Evolutionary conservation across 306 rosid species (phyloP).

Genomic region (Castanospermum australe): DNA sequence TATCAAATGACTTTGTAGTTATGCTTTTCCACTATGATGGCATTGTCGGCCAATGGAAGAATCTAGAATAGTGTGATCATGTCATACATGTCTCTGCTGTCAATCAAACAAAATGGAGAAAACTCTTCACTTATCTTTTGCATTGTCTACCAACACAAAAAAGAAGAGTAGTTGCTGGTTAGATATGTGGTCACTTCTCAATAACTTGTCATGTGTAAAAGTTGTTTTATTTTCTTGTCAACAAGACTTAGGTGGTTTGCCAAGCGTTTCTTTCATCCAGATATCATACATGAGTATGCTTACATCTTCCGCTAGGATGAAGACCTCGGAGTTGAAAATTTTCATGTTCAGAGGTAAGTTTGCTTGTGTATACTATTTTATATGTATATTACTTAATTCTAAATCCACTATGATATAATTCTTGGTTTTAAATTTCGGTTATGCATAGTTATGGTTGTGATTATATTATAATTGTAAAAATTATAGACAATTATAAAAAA

Average conservation of each 20-base stretch:
- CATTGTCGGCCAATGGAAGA: constrained; percentile 54
- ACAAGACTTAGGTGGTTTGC: constrained; percentile 60
- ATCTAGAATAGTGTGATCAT: constrained; percentile 46
- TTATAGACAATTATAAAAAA: too few species aligned
- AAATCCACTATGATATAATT: too few species aligned
- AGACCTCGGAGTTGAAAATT: constrained; percentile 72
- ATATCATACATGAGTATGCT: constrained; percentile 51
- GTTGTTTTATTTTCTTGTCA: neutral
- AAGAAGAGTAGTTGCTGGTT: neutral
- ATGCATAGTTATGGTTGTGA: too few species aligned
- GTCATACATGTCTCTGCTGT: constrained; percentile 57
- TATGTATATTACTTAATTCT: too few species aligned
- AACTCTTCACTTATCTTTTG: neutral
- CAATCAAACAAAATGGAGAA: constrained; percentile 71
- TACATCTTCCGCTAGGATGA: constrained; percentile 76
- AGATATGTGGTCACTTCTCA: neutral
- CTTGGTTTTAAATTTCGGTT: too few species aligned
- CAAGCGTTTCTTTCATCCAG: constrained; percentile 73
- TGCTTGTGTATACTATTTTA: neutral
- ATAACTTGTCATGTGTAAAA: neutral
- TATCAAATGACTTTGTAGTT: constrained; percentile 41
- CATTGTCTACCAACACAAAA: too few species aligned
- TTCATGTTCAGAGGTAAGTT: constrained; percentile 52
- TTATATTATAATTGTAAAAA: too few species aligned
- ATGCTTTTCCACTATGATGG: constrained; percentile 77